phyloP scores from a whole-genome alignment of 2,329 filamentous ascomycete genomes.

The Colletotrichum orchidophilum region DNA sequence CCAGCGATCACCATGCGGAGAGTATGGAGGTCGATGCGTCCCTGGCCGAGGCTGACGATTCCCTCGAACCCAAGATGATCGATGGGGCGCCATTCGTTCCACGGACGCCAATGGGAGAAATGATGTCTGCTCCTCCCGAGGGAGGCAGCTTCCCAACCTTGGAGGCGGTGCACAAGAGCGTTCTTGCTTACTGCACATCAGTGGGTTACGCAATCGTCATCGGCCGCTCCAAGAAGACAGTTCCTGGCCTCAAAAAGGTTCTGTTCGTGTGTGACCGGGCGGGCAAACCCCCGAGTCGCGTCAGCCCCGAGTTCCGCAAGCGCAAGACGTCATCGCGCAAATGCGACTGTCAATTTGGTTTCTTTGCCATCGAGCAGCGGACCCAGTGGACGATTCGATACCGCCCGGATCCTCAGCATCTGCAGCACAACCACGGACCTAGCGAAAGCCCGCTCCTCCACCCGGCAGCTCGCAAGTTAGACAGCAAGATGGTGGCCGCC shows the following conservation, averaged over 20 bases:
- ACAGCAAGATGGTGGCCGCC: slow-evolving; percentile 74
- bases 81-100: slow-evolving; percentile 62
- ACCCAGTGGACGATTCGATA: slow-evolving; percentile 75
- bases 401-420: slow-evolving; percentile 65
- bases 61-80: slow-evolving; percentile 57
- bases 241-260: slow-evolving; percentile 73
- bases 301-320: slow-evolving; percentile 72
- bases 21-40: slow-evolving; percentile 62
- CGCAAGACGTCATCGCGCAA: slow-evolving; percentile 75
- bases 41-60: slow-evolving; percentile 56
- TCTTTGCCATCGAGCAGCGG: slow-evolving; percentile 74
- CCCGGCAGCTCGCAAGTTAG: slow-evolving; percentile 71
- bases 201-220: slow-evolving; percentile 76
- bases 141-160: slow-evolving; percentile 72
- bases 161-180: slow-evolving; percentile 71
- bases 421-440: slow-evolving; percentile 71
- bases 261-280: slow-evolving; percentile 74
- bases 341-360: slow-evolving; percentile 75
- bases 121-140: slow-evolving; percentile 72
- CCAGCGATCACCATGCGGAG: slow-evolving; percentile 55
- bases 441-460: slow-evolving; percentile 74
- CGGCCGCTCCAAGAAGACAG: slow-evolving; percentile 73
- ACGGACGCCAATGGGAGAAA: slow-evolving; percentile 63
- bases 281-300: slow-evolving; percentile 68
- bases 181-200: slow-evolving; percentile 71